Percentiles rank a stretch among this genome's conserved stretches.
These are phyloP conservation scores for Entophlyctis luteolus DNA, from an alignment of 192 early-diverging fungal species.

Conservation along the genomic window DNA sequence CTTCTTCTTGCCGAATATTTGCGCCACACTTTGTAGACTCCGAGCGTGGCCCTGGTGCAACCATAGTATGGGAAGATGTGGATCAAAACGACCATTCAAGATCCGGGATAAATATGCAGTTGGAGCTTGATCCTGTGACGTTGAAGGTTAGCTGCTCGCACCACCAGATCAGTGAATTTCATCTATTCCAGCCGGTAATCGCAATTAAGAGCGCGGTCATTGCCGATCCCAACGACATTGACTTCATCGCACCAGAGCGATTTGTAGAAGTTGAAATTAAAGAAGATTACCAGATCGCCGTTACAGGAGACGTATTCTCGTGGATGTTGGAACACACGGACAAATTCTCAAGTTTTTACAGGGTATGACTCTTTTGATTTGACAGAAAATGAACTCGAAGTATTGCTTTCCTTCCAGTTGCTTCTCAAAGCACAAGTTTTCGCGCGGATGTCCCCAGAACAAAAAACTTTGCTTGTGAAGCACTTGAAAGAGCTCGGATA, in stretches of 20 bases:
- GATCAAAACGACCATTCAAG: conserved; percentile 45
- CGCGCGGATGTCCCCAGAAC: conserved; percentile 98
- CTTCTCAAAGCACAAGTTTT: conserved; percentile 84
- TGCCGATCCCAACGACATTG: background rate
- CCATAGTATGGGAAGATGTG: conserved; percentile 72
- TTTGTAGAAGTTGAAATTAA: conserved; percentile 23
- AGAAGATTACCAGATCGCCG: conserved; percentile 74
- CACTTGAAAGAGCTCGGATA: conserved; percentile 85
- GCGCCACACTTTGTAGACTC: conserved; percentile 65
- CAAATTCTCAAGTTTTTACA: conserved; percentile 7
- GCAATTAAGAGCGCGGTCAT: conserved; percentile 20
- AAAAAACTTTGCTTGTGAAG: conserved; percentile 92
- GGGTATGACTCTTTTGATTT: background rate
- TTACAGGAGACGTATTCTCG: conserved; percentile 94
- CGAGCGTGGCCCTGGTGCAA: conserved; percentile 50
- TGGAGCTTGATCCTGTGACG: conserved; percentile 29
- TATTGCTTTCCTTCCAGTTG: conserved; percentile 15
- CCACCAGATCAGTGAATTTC: background rate
- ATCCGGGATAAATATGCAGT: conserved; percentile 51
- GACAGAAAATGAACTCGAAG: background rate
- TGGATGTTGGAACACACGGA: conserved; percentile 82
- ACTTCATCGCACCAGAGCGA: conserved; percentile 14
- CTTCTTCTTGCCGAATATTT: conserved; percentile 68
- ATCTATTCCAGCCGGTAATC: conserved; percentile 11
- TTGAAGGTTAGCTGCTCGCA: conserved; percentile 21